Percentiles rank a stretch among this genome's conserved stretches.
Conservation (phyloP, 2,329 filamentous ascomycete species). For the Teratosphaeria destructans region DNA sequence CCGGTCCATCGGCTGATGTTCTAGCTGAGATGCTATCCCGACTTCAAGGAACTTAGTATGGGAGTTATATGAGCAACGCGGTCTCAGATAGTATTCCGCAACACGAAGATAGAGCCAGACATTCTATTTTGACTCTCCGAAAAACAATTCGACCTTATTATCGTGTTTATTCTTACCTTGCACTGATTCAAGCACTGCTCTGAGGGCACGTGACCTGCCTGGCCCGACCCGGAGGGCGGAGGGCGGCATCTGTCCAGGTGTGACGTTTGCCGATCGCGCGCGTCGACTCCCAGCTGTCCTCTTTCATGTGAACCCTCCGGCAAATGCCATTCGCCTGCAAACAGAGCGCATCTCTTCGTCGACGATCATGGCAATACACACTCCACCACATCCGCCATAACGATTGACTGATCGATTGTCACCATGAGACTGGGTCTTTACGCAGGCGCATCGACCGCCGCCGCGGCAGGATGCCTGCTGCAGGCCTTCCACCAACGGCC, state of each 20-base stretch:
- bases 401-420: not conserved
- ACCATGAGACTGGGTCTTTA: constrained; percentile 25
- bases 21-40: too few species aligned
- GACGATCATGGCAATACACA: constrained; percentile 15
- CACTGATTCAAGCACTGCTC: too few species aligned
- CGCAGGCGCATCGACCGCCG: constrained; percentile 56
- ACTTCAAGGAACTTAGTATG: too few species aligned
- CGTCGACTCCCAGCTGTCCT: not conserved
- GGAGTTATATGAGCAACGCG: too few species aligned
- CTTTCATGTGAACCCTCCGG: not conserved
- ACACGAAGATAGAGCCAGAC: too few species aligned
- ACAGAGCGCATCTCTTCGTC: constrained; percentile 15
- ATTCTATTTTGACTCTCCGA: too few species aligned
- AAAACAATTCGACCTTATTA: too few species aligned
- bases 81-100: too few species aligned
- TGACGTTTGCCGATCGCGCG: not conserved
- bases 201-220: not conserved
- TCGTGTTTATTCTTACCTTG: too few species aligned
- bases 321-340: not conserved
- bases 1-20: too few species aligned
- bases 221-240: too few species aligned
- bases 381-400: not conserved
- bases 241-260: too few species aligned
- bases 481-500: constrained; percentile 90
- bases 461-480: constrained; percentile 72